Base-by-base conservation (phyloP, 352 stramenopile genomes). In the Phytophthora pisi region DNA sequence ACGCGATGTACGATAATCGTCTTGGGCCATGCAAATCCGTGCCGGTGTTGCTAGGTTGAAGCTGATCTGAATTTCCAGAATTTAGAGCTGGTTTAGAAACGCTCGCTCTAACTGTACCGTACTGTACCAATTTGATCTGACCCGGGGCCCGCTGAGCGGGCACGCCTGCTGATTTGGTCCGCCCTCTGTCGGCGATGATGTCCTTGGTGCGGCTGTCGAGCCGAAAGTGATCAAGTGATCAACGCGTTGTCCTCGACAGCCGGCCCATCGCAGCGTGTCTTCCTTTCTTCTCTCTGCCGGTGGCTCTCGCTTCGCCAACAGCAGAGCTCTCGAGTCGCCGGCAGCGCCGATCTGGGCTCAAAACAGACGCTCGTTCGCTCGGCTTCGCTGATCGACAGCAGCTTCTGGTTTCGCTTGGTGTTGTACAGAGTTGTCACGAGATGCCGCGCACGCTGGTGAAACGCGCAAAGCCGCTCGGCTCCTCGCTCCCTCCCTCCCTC, bases 381-480 rank as follows among this genome's bases (percentile, higher is more conserved):
- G 47, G 18, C 23, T 42, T 61, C 55, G 42, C 40, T 53, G 55
- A 61, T 53, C 42, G 55, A 61, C 42, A 23, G 42, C 7, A 24
- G 24, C 31, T 56, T 68, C 61, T 61, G 45, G 50, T 68, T 68
- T 68, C 52, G 61, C 51, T 51, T 26, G 45, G 13, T 49, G 36
- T 45, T 63, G 61, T 53, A 34, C 61, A 58, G 36, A 34, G 20
- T 64, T 18, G 57, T 51, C 46, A n/a, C 36, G 38, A 57, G 36
- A 51, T 60, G 24, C 23, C 23, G 43, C 6, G 26, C 38, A 18
- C 9, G 52, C 52, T 59, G 52, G 52, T 59, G 52, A 59, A 59
- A 59, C 16, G 13, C 11, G 30, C 46, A 42, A 55, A 55, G 45
- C 26, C 23, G 52, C 43, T 28, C 24, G n/a, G 28, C 13, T 30